phyloP scores from a whole-genome alignment of 176 grass and related monocot species.

The Avena insularis region DNA sequence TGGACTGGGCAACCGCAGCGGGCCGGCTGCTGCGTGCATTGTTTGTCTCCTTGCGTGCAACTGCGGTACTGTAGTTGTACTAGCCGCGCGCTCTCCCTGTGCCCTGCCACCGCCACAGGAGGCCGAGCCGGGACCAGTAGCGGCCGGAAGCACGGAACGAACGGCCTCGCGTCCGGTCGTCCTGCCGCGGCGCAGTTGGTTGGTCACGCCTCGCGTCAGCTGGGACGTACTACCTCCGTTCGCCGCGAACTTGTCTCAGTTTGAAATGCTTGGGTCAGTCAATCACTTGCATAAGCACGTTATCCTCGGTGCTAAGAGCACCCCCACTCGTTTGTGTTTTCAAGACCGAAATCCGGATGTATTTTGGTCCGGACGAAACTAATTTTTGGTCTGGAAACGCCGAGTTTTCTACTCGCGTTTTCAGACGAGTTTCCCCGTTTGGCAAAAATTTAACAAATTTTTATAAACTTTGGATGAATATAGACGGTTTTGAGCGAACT shows the following conservation, averaged over 20 bases:
- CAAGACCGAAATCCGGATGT: no score
- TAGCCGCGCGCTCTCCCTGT: background rate
- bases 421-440: no score
- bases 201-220: background rate
- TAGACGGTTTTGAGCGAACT: no score
- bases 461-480: no score
- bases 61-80: background rate
- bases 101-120: background rate
- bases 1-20: background rate
- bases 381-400: no score
- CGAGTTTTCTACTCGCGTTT: no score
- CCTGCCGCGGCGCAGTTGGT: background rate
- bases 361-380: no score
- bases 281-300: no score
- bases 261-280: background rate
- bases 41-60: constrained; percentile 17
- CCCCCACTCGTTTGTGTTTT: no score
- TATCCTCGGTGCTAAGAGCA: no score
- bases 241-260: background rate
- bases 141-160: background rate
- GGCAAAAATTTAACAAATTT: no score
- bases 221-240: background rate
- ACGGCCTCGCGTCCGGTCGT: background rate
- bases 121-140: constrained; percentile 10
- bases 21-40: background rate